These are phyloP conservation scores for Adansonia madagascariensis DNA, from an alignment of 441 rosid genomes.

Conservation along the genomic window DNA sequence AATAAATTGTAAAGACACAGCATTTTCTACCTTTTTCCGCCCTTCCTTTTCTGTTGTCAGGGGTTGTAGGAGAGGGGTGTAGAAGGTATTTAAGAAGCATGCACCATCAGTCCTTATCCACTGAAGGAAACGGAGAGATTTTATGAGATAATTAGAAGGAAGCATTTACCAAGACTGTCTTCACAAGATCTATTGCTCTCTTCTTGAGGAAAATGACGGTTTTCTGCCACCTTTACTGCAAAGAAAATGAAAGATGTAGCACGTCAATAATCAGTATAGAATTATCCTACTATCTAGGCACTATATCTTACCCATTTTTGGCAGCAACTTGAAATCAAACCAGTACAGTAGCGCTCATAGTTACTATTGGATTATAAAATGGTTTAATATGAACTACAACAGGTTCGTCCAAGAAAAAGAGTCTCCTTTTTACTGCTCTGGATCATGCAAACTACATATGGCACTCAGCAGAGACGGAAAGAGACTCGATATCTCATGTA, in stretches of 20 bases:
- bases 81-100: background rate
- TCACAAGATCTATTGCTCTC: conserved; percentile 33
- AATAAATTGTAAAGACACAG: background rate
- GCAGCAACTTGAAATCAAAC: conserved; percentile 5
- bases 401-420: background rate
- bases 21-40: no score
- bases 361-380: background rate
- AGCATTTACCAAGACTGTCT: conserved; percentile 35
- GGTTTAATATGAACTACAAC: background rate
- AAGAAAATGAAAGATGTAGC: conserved; percentile 20
- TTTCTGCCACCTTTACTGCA: conserved; percentile 34
- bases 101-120: background rate
- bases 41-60: background rate
- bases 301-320: conserved; percentile 9
- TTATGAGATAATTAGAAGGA: conserved; percentile 10
- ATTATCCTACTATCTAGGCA: conserved; percentile 10
- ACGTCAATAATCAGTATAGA: background rate
- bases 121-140: background rate
- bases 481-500: background rate
- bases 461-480: background rate
- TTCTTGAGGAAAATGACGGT: conserved; percentile 29
- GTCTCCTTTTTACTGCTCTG: background rate
- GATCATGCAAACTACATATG: background rate
- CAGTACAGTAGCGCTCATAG: background rate
- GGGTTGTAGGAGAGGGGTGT: background rate